These are phyloP conservation scores for Metahyphopichia silvanorum DNA, from an alignment of 805 yeast species.

Conservation along the genomic window DNA sequence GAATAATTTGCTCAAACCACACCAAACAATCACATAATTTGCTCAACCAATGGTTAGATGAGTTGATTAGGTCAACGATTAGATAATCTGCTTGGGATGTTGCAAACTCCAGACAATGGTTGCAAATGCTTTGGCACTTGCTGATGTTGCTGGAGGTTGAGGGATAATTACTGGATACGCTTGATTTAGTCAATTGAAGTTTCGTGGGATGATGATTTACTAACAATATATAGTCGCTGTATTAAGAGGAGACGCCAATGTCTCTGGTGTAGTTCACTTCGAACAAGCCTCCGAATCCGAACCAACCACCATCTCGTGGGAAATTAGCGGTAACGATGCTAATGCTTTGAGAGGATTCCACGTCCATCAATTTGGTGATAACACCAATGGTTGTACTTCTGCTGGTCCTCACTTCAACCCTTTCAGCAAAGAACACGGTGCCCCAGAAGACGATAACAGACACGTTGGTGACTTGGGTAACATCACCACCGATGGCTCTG, in stretches of 20 bases:
- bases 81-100: too few relatives aligned
- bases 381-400: slow-evolving; percentile 98
- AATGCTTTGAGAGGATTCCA: slow-evolving; percentile 96
- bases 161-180: neutral
- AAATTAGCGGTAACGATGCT: slow-evolving; percentile 84
- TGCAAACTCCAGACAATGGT: too few relatives aligned
- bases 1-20: too few relatives aligned
- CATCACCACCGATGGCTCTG: slow-evolving; percentile 79
- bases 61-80: too few relatives aligned
- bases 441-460: slow-evolving; percentile 76
- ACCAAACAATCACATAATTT: too few relatives aligned
- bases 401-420: slow-evolving; percentile 98
- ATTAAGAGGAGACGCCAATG: slow-evolving; percentile 90
- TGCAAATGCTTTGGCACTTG: too few relatives aligned
- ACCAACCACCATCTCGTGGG: slow-evolving; percentile 86
- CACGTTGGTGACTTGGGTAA: slow-evolving; percentile 98
- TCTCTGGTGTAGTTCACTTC: slow-evolving; percentile 82
- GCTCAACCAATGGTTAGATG: too few relatives aligned
- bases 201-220: slow-evolving; percentile 6
- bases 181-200: slow-evolving; percentile 1
- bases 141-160: neutral
- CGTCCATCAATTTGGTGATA: slow-evolving; percentile 96
- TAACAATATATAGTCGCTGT: slow-evolving; percentile 70
- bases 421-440: slow-evolving; percentile 84
- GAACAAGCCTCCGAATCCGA: slow-evolving; percentile 77